A percentile compares a stretch with the other conserved stretches of the same genome.
phyloP scores from a whole-genome alignment of 768 basidiomycete species.

The Auricularia auricula-judae region DNA sequence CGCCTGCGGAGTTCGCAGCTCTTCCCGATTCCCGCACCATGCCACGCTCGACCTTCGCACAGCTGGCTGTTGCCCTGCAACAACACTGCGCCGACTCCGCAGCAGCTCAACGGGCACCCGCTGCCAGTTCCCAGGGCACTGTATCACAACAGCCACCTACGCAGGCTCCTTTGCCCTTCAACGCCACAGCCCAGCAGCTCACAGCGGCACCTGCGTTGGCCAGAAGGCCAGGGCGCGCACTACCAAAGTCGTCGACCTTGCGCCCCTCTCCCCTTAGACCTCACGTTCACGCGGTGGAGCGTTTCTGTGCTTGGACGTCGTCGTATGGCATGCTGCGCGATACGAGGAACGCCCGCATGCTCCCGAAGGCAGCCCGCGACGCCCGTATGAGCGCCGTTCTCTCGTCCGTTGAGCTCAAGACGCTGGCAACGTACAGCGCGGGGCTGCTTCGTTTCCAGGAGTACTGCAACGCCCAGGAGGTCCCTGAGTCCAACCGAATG shows the following conservation, averaged over 20 bases:
- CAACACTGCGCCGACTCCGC: too few relatives aligned
- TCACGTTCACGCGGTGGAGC: neutral
- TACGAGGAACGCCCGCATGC: neutral
- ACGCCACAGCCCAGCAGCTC: too few relatives aligned
- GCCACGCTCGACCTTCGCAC: too few relatives aligned
- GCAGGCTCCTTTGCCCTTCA: too few relatives aligned
- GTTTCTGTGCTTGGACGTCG: neutral
- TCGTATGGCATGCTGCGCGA: neutral
- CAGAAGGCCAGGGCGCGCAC: neutral
- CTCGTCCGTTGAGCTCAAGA: neutral
- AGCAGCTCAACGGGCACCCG: too few relatives aligned
- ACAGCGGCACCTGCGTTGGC: too few relatives aligned
- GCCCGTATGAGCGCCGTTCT: neutral
- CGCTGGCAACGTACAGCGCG: slow-evolving; percentile 16
- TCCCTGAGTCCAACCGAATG: slow-evolving; percentile 22
- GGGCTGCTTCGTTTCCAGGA: slow-evolving; percentile 24
- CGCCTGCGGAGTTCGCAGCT: too few relatives aligned
- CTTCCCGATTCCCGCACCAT: too few relatives aligned
- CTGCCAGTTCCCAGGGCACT: too few relatives aligned
- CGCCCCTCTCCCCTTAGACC: neutral
- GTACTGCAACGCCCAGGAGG: slow-evolving; percentile 23
- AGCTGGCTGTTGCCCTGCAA: too few relatives aligned
- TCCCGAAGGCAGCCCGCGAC: neutral
- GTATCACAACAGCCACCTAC: too few relatives aligned
- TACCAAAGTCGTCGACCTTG: neutral